Conservation (phyloP, 257 asterid species). For the Osmanthus fragrans region DNA sequence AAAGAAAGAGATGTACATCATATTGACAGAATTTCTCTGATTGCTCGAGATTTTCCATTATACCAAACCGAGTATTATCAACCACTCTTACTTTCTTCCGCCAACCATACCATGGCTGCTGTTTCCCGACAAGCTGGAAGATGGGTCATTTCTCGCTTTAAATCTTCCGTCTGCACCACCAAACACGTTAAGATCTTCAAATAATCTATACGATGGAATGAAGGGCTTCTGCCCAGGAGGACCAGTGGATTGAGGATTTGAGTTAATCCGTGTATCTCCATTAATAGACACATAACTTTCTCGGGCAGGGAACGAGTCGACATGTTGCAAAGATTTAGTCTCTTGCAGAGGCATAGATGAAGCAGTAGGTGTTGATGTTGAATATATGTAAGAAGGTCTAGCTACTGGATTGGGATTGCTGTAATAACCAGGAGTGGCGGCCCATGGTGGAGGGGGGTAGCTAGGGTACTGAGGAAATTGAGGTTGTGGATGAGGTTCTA, state of each 20-base stretch:
- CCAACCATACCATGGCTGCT: constrained; percentile 39
- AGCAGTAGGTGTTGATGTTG: constrained; percentile 34
- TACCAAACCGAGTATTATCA: background rate
- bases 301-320: background rate
- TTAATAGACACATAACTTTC: constrained; percentile 32
- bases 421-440: constrained; percentile 64
- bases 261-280: constrained; percentile 33
- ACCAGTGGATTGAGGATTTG: constrained; percentile 24
- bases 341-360: constrained; percentile 26
- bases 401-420: constrained; percentile 39
- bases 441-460: constrained; percentile 96
- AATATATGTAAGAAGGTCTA: constrained; percentile 29
- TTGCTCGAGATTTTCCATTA: too few species aligned
- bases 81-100: constrained; percentile 37
- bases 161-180: constrained; percentile 55
- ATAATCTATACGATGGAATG: constrained; percentile 74
- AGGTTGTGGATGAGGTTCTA: constrained; percentile 28
- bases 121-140: constrained; percentile 46
- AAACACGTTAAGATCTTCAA: constrained; percentile 88
- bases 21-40: constrained; percentile 7
- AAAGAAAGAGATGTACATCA: constrained; percentile 7
- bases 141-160: constrained; percentile 33
- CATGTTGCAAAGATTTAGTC: constrained; percentile 23
- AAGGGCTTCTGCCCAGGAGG: constrained; percentile 51
- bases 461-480: constrained; percentile 36